Conservation (phyloP, 2,329 filamentous ascomycete species). For the Colletotrichum liaoningense region DNA sequence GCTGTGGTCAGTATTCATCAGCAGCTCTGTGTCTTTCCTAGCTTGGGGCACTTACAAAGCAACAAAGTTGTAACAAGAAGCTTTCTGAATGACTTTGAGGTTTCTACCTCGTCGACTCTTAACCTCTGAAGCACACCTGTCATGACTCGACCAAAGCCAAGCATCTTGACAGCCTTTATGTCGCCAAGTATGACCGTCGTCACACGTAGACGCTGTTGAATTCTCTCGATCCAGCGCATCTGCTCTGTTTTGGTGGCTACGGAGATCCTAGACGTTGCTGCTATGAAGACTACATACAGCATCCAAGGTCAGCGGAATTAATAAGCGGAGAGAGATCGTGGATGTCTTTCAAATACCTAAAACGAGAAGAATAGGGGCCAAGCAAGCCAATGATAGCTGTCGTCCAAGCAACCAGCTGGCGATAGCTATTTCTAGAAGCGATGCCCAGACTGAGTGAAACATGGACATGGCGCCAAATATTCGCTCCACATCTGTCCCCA, state of each 20-base stretch:
- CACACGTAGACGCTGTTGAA: constrained; percentile 54
- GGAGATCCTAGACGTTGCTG: constrained; percentile 35
- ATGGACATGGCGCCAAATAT: constrained; percentile 39
- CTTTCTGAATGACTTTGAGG: constrained; percentile 43
- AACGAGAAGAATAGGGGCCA: constrained; percentile 41
- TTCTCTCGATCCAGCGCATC: constrained; percentile 54
- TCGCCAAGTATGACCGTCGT: constrained; percentile 54
- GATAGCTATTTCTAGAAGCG: constrained; percentile 41
- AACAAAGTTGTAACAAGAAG: constrained; percentile 38
- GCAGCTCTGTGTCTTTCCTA: not conserved
- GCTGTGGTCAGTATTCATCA: not conserved
- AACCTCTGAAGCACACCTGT: constrained; percentile 41
- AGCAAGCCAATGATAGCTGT: constrained; percentile 42
- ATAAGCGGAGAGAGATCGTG: too few species aligned
- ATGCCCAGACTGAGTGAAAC: constrained; percentile 45
- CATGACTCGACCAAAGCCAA: constrained; percentile 44
- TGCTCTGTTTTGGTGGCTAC: constrained; percentile 38
- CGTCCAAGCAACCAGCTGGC: constrained; percentile 44
- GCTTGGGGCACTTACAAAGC: constrained; percentile 37
- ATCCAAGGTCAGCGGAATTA: not conserved
- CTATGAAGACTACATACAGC: constrained; percentile 36
- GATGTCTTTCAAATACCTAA: constrained; percentile 19
- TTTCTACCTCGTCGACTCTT: constrained; percentile 43
- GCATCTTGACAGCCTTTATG: constrained; percentile 60
- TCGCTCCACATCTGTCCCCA: constrained; percentile 48